Percentiles rank a stretch among this genome's conserved stretches.
phyloP scores from a whole-genome alignment of 1,284 basidiomycete genomes.

The Clitocybe nebularis region DNA sequence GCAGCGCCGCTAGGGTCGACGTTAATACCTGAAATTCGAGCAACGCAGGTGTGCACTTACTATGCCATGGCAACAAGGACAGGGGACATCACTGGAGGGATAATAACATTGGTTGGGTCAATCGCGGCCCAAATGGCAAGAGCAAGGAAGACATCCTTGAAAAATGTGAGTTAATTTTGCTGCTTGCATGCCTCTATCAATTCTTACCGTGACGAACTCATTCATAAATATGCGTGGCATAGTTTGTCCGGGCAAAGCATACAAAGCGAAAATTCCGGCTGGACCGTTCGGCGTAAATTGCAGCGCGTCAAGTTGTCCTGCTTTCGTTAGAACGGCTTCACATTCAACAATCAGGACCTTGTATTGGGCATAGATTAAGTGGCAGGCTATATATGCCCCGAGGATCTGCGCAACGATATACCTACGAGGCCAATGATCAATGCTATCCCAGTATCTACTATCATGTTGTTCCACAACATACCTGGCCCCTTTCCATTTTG shows the following conservation, averaged over 20 bases:
- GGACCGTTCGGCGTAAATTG: constrained; percentile 60
- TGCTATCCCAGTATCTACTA: neutral
- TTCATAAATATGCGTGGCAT: constrained; percentile 58
- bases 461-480: no score
- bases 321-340: constrained; percentile 38
- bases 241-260: constrained; percentile 42
- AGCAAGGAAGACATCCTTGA: constrained; percentile 63
- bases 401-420: constrained; percentile 63
- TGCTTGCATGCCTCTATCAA: neutral
- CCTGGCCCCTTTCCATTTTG: constrained; percentile 49
- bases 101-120: constrained; percentile 59
- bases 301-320: constrained; percentile 34
- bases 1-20: constrained; percentile 39
- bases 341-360: constrained; percentile 44
- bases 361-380: constrained; percentile 62
- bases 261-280: constrained; percentile 59
- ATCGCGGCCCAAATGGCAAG: constrained; percentile 53
- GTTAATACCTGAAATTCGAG: neutral
- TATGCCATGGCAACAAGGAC: constrained; percentile 54
- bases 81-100: constrained; percentile 50
- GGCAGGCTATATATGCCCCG: constrained; percentile 58
- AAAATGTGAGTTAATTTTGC: neutral
- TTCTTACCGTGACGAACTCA: constrained; percentile 58
- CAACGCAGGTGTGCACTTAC: constrained; percentile 29
- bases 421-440: constrained; percentile 26